Percentiles rank a stretch among this genome's conserved stretches.
Evolutionary conservation across 192 early-diverging fungal species (phyloP).

Genomic region (Mortierella alpina): DNA sequence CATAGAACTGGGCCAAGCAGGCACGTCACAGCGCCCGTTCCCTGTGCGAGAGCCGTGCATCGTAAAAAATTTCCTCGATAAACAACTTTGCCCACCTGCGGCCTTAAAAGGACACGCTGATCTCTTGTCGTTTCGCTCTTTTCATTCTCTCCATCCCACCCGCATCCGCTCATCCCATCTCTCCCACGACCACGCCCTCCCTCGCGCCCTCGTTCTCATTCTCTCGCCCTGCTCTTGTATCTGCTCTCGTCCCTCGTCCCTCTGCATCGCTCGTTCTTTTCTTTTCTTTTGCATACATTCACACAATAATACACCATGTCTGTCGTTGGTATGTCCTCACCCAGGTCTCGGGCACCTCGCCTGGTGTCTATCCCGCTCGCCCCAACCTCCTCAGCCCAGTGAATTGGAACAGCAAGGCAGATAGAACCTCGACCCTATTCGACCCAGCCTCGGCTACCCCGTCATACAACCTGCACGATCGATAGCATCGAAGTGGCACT

Average conservation of each 20-base stretch:
- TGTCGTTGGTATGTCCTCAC: constrained; percentile 45
- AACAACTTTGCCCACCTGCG: too few species aligned
- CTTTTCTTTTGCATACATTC: background rate
- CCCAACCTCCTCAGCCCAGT: background rate
- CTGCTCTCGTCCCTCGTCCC: background rate
- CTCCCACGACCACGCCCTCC: too few species aligned
- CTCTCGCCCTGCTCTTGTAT: background rate
- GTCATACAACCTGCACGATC: too few species aligned
- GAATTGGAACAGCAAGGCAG: background rate
- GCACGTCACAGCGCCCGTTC: too few species aligned
- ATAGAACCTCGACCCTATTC: too few species aligned
- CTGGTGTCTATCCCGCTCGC: background rate
- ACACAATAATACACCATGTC: constrained; percentile 33
- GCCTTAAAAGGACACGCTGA: too few species aligned
- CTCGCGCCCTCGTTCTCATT: background rate
- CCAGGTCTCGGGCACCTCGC: background rate
- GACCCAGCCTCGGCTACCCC: too few species aligned
- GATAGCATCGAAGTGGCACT: background rate
- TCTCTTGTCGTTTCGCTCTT: background rate
- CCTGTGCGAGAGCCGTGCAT: too few species aligned
- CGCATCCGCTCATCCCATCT: too few species aligned
- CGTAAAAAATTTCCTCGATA: too few species aligned
- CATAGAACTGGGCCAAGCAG: background rate
- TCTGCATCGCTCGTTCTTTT: background rate
- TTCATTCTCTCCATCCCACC: background rate